phyloP scores from a whole-genome alignment of 2,329 filamentous ascomycete genomes.

The Fusarium agapanthi region DNA sequence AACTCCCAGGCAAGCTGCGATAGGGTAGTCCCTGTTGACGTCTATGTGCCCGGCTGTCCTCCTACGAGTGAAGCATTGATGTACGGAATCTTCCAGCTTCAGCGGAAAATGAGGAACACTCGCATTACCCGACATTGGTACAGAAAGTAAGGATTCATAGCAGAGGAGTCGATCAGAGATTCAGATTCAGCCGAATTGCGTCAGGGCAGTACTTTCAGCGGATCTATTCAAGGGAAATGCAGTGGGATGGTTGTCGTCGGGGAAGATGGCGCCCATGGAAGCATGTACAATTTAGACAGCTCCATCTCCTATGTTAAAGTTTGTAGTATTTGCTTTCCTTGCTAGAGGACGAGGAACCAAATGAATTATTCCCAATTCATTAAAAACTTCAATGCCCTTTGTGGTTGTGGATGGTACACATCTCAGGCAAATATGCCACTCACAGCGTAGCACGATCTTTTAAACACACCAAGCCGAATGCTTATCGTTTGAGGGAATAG shows the following conservation, averaged over 20 bases:
- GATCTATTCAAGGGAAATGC: neutral
- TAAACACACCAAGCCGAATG: neutral
- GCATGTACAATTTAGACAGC: neutral
- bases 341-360: neutral
- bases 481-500: neutral
- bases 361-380: neutral
- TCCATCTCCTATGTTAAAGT: constrained; percentile 4
- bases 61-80: constrained; percentile 69
- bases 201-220: neutral
- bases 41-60: constrained; percentile 81
- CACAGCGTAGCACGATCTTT: neutral
- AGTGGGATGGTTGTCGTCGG: neutral
- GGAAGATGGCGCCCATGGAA: neutral
- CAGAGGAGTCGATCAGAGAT: neutral
- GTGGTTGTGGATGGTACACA: neutral
- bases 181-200: neutral
- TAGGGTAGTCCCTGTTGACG: constrained; percentile 79
- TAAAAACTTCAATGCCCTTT: neutral
- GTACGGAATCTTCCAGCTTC: constrained; percentile 78
- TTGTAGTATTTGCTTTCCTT: constrained; percentile 4
- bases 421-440: neutral
- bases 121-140: constrained; percentile 67
- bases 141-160: constrained; percentile 54
- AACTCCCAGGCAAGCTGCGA: constrained; percentile 58
- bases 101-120: constrained; percentile 76